A percentile compares a stretch with the other conserved stretches of the same genome.
Evolutionary conservation across 1,284 basidiomycete species (phyloP).

Genomic region (Cutaneotrichosporon curvatum): DNA sequence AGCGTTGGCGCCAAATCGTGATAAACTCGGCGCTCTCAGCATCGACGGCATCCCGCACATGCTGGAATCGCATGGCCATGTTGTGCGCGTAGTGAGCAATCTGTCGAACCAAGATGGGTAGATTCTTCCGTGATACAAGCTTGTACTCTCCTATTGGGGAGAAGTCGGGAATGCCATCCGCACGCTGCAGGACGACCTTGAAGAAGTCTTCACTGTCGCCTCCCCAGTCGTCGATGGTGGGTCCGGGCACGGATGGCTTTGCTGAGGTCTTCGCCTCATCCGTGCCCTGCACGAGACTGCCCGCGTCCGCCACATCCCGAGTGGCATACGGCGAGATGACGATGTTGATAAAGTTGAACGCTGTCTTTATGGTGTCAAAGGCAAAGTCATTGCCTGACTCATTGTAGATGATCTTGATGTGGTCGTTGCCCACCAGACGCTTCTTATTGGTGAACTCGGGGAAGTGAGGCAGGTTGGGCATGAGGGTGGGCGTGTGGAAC

Average conservation of each 20-base stretch:
- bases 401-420: slow-evolving; percentile 94
- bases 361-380: slow-evolving; percentile 79
- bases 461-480: slow-evolving; percentile 73
- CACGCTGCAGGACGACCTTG: slow-evolving; percentile 79
- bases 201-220: slow-evolving; percentile 60
- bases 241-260: too few relatives aligned
- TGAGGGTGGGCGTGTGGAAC: slow-evolving; percentile 94
- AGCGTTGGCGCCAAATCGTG: slow-evolving; percentile 78
- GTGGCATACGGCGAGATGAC: slow-evolving; percentile 89
- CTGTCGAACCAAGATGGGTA: slow-evolving; percentile 77
- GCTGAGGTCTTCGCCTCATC: background rate
- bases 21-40: slow-evolving; percentile 65
- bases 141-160: slow-evolving; percentile 85
- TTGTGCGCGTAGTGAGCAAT: slow-evolving; percentile 77
- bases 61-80: slow-evolving; percentile 74
- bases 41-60: slow-evolving; percentile 58
- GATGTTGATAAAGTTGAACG: slow-evolving; percentile 97
- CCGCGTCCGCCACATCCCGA: slow-evolving; percentile 50
- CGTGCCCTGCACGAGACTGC: background rate
- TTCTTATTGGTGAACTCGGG: slow-evolving; percentile 75
- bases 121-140: slow-evolving; percentile 73
- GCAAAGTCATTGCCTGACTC: slow-evolving; percentile 79
- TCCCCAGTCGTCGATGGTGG: slow-evolving; percentile 19
- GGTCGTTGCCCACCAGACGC: slow-evolving; percentile 89
- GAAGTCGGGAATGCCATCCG: slow-evolving; percentile 81